A percentile compares a stretch with the other conserved stretches of the same genome.
These are phyloP conservation scores for Colletotrichum somersetense DNA, from an alignment of 2,329 filamentous ascomycete genomes.

Conservation along the genomic window DNA sequence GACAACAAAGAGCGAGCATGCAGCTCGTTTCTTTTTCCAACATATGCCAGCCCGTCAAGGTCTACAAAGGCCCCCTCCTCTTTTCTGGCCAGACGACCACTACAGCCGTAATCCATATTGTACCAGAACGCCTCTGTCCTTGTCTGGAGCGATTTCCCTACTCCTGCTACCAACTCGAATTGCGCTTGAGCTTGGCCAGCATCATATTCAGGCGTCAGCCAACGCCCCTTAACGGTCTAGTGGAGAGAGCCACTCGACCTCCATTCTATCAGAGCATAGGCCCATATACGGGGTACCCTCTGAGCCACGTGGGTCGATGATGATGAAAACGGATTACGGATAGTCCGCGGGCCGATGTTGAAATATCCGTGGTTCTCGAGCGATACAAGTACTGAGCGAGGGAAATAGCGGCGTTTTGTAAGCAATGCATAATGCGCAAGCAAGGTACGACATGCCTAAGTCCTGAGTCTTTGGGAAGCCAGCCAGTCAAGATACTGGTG, in stretches of 20 bases:
- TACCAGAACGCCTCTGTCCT: background rate
- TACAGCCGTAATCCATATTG: background rate
- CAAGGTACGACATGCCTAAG: slow-evolving; percentile 28
- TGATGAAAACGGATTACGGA: background rate
- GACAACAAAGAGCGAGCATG: slow-evolving; percentile 33
- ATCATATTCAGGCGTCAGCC: background rate
- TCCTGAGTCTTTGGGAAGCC: slow-evolving; percentile 14
- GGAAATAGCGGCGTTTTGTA: slow-evolving; percentile 25
- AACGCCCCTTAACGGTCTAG: background rate
- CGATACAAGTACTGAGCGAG: slow-evolving; percentile 2
- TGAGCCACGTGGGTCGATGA: slow-evolving; percentile 3
- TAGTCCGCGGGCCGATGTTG: background rate
- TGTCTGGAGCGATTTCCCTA: background rate
- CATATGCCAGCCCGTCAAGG: slow-evolving; percentile 11
- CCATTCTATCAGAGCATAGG: background rate
- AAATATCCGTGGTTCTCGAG: background rate
- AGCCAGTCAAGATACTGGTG: slow-evolving; percentile 18
- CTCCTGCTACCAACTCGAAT: background rate
- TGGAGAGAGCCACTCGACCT: background rate
- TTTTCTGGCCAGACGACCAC: background rate
- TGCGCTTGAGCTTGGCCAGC: background rate
- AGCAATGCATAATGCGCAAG: slow-evolving; percentile 34
- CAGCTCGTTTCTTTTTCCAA: slow-evolving; percentile 31
- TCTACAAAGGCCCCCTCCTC: slow-evolving; percentile 5
- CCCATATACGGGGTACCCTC: background rate